Conservation (phyloP, 164 flowering plant genomes). For the Stephania japonica region DNA sequence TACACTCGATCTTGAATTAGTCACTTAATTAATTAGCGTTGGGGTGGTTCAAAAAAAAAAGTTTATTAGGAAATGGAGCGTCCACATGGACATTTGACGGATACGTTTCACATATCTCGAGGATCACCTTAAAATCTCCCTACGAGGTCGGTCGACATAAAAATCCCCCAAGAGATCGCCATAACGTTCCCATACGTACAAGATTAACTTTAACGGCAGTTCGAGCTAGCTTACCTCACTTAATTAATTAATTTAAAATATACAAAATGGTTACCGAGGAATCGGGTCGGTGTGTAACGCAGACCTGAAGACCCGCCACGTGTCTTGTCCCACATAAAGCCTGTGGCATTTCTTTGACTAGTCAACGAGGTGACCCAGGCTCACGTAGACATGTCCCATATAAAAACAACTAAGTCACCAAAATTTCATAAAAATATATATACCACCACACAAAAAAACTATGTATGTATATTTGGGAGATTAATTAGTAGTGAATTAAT, state of each 20-base stretch:
- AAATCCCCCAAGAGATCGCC: not conserved
- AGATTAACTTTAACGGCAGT: not conserved
- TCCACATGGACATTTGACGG: not conserved
- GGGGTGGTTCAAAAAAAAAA: too few species aligned
- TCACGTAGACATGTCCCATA: conserved; percentile 8
- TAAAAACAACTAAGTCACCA: not conserved
- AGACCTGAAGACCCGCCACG: not conserved
- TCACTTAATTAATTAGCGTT: too few species aligned
- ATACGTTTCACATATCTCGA: not conserved
- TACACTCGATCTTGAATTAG: too few species aligned
- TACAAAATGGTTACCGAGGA: conserved; percentile 8
- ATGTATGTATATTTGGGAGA: not conserved
- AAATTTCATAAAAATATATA: too few species aligned
- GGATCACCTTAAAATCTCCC: not conserved
- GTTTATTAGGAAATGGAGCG: too few species aligned
- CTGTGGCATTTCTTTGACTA: not conserved
- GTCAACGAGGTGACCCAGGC: not conserved
- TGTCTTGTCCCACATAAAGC: not conserved
- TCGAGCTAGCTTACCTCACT: not conserved
- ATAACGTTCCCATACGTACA: not conserved
- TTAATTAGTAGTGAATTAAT: not conserved
- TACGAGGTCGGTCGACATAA: not conserved
- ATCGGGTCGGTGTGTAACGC: conserved; percentile 13
- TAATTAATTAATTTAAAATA: conserved; percentile 1
- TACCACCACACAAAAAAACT: not conserved